Base-by-base conservation (phyloP, 208 protist genomes). In the Trypanosoma platydactyli region DNA sequence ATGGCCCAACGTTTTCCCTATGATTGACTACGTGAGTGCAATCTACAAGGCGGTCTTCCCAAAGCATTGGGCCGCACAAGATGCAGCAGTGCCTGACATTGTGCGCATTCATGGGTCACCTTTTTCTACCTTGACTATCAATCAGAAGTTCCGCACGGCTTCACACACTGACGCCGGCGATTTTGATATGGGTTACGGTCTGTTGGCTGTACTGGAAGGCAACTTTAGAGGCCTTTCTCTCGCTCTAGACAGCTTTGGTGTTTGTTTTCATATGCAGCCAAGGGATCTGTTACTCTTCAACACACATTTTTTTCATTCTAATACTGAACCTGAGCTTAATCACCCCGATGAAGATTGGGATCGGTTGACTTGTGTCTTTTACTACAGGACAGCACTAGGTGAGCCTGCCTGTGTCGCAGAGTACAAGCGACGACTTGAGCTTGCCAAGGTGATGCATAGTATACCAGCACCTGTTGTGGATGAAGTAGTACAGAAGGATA, bases 301-400 rank as follows among this genome's bases (percentile, higher is more conserved):
- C 54, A 91, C 92, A n/a, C 92, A 97, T 77, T 81, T 89, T 73
- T 94, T 89, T 48, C 92, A 97, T 80, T 92, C 86, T 15, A 97
- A 97, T 72, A 97, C 89, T 22, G 89, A 97, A 67, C 62, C 84
- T 24, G 89, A 97, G 64, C n/a, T 53, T 30, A 50, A 68, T 54
- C 56, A 83, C 50, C 27, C 25, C n/a, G 75, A 59, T 4, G 64
- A 61, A 20, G 55, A 73, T 20, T 97, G 92, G 88, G 66, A 57
- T 51, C 58, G 92, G 24, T 74, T 97, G 9, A 91, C 88, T 1
- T 95, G 92, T 68, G 92, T 97, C 3, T 94, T 95, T 59, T 97
- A 97, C 74, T 97, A 94, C 69, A 83, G 92, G 59, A 69, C 80
- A 4, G 57, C 74, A 7, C 73, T 97, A 0, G 92, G 91, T 1